Percentiles rank a stretch among this genome's conserved stretches.
These are phyloP conservation scores for Biancaea sappan DNA, from an alignment of 306 rosid genomes.

Conservation along the genomic window DNA sequence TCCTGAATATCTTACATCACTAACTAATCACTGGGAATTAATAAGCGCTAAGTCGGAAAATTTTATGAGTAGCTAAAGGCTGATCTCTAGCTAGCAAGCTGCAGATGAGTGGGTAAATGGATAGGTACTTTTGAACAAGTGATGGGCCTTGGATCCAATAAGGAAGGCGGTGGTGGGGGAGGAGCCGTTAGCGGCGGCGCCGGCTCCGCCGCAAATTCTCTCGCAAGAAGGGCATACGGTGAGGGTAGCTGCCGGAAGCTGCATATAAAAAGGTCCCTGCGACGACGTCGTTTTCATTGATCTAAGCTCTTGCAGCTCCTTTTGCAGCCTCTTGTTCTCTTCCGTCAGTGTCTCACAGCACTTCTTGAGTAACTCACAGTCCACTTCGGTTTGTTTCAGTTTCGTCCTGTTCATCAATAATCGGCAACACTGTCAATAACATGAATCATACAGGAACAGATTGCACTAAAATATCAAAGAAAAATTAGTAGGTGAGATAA, in stretches of 20 bases:
- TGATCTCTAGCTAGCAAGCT: slow-evolving; percentile 48
- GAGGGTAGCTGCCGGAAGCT: slow-evolving; percentile 64
- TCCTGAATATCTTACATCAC: slow-evolving; percentile 1
- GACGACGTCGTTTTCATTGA: slow-evolving; percentile 44
- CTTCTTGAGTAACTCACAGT: slow-evolving; percentile 68
- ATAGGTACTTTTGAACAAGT: slow-evolving; percentile 36
- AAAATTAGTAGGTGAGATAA: neutral
- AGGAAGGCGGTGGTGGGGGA: slow-evolving; percentile 36
- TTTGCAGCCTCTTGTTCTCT: slow-evolving; percentile 70
- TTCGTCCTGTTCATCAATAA: slow-evolving; percentile 56
- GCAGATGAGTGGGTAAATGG: slow-evolving; percentile 61
- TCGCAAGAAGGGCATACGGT: slow-evolving; percentile 81
- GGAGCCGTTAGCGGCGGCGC: slow-evolving; percentile 26
- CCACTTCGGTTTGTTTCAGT: slow-evolving; percentile 86
- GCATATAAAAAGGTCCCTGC: slow-evolving; percentile 50
- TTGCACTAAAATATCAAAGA: neutral
- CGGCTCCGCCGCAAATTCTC: slow-evolving; percentile 39
- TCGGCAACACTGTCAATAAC: neutral
- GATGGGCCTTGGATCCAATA: slow-evolving; percentile 42
- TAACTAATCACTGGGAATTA: neutral
- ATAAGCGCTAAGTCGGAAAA: neutral
- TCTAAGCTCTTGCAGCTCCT: slow-evolving; percentile 78
- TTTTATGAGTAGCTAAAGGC: no score
- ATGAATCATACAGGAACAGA: no score
- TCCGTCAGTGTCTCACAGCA: slow-evolving; percentile 68